A percentile compares a stretch with the other conserved stretches of the same genome.
Conservation (phyloP, 148 eudicot genomes). For the Talinum fruticosum region DNA sequence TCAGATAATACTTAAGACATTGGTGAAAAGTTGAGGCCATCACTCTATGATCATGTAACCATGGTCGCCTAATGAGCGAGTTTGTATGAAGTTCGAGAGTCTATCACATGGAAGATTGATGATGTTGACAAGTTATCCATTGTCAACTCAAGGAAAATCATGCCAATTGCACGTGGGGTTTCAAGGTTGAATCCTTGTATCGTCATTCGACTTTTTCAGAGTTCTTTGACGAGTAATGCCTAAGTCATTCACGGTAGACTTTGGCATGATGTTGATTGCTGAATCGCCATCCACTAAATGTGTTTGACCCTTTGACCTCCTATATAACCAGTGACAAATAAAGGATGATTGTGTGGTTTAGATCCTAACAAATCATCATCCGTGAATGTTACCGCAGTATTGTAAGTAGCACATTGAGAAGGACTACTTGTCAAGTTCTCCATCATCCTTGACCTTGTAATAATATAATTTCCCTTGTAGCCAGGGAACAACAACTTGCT, state of each 20-base stretch:
- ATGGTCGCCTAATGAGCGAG: background rate
- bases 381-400: background rate
- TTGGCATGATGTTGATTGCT: conserved; percentile 5
- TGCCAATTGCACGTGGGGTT: too few relatives aligned
- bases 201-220: background rate
- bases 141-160: background rate
- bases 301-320: too few relatives aligned
- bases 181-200: background rate
- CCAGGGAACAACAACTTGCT: background rate
- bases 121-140: background rate
- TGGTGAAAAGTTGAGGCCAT: background rate
- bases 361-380: background rate
- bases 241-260: conserved; percentile 2
- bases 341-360: background rate
- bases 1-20: background rate
- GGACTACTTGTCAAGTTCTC: background rate
- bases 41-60: background rate
- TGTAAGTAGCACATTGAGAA: background rate
- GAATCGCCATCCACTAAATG: background rate
- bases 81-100: background rate
- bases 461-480: background rate
- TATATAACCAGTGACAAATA: background rate
- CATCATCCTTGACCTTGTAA: background rate
- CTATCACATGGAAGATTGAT: background rate
- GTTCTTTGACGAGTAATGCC: background rate